Base-by-base conservation (phyloP, 306 rosid species). In the Crataegus laevigata region DNA sequence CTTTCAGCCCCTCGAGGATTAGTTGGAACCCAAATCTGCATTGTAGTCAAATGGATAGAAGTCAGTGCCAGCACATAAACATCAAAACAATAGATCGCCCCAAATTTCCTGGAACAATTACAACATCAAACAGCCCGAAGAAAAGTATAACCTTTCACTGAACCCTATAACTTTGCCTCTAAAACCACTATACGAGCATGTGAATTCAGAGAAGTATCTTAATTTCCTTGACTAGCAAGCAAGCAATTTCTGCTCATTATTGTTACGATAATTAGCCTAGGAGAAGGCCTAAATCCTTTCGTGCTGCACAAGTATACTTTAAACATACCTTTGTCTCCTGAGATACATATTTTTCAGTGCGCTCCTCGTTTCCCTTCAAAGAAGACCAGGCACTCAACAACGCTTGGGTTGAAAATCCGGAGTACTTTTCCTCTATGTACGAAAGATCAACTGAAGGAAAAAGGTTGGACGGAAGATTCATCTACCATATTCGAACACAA, bases 1-100 rank as follows among this genome's bases (percentile, higher is more conserved):
- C 90, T 91, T 80, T 94, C 97, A 77, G 96, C 96, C 17, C 98
- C 98, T 45, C 80, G 83, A 76, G 98, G 98, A 83, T 94, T 94
- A 78, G 92, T 79, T 28, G 94, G 97, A 75, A 78, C 93, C 98
- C 98, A 89, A 63, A 94, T 88, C 98, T 94, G 87, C 83, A 78
- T 81, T 65, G 65, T 43, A 75, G 52, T 81, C 75, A 82, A 79
- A 77, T 63, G 71, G 34, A 51, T 77, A 13, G 51, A 17, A 74
- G 43, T 73, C 47, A 69, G 68, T 32, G 71, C 58, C 78, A 82
- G 47, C 75, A 82, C 68, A 78, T 55, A 67, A 73, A 63, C 80
- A 55, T 76, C 28, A 69, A 79, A 72, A 14, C 21, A n/a, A 30
- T n/a, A 50, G 14, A 28, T 21, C 7, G 36, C 34, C 63, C 65